These are phyloP conservation scores for Chenopodium berlandieri DNA, from an alignment of 148 eudicot species.

Conservation along the genomic window DNA sequence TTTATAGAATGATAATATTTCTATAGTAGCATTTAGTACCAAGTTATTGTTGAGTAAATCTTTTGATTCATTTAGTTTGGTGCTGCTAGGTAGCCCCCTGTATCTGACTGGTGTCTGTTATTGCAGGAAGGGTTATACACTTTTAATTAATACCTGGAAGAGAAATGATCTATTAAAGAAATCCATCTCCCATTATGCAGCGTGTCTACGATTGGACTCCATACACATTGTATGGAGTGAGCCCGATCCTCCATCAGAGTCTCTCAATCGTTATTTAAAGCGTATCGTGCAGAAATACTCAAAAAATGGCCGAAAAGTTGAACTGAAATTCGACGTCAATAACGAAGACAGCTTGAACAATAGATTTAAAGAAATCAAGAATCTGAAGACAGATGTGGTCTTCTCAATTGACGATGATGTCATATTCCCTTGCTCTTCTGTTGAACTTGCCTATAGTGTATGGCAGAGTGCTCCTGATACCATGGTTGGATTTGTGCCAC, in stretches of 20 bases:
- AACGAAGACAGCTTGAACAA: constrained; percentile 88
- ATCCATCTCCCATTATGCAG: constrained; percentile 80
- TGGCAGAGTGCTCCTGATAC: constrained; percentile 85
- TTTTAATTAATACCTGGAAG: constrained; percentile 88
- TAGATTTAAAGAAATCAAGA: constrained; percentile 75
- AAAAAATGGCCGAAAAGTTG: constrained; percentile 47
- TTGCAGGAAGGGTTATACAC: constrained; percentile 69
- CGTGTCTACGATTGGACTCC: constrained; percentile 64
- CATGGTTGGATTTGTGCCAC: constrained; percentile 94
- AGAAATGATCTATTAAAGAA: constrained; percentile 80
- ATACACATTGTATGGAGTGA: constrained; percentile 89
- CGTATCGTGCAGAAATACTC: constrained; percentile 37
- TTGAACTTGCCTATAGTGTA: constrained; percentile 71
- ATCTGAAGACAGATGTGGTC: constrained; percentile 66
- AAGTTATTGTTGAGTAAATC: not conserved
- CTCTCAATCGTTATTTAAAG: constrained; percentile 50
- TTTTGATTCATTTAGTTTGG: not conserved
- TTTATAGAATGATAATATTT: not conserved
- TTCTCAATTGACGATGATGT: constrained; percentile 90
- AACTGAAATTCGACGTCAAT: constrained; percentile 76
- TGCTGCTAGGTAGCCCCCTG: not conserved
- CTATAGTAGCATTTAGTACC: not conserved
- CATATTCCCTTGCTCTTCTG: constrained; percentile 76
- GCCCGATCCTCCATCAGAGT: constrained; percentile 72
- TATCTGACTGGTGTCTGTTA: constrained; percentile 1